Evolutionary conservation across 202 grass and related monocot species (phyloP), one percentile per base, ranked within the genome.

Genomic region (Brachypodium distachyon): DNA sequence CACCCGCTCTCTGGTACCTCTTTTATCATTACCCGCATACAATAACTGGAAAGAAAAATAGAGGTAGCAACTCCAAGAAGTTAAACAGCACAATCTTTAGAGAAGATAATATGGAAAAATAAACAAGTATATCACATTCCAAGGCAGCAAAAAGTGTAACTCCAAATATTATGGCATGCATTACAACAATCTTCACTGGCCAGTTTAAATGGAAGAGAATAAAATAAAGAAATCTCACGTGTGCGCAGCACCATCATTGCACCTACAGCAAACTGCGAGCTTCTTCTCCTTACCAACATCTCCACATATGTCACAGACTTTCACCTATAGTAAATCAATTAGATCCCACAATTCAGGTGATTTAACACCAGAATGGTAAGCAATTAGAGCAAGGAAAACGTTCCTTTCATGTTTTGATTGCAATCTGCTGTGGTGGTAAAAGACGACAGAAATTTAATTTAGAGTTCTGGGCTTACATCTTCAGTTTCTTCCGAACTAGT

Each of bases 241-340:
- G 42, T 97, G 94, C 76, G 94, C 91, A 55, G 94, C 94, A 23
- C 94, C 90, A 73, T 97, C 94, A 77, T 88, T 91, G 78, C 94
- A 97, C 87, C 81, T 89, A 69, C 80, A 88, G 71, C 94, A 97
- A 46, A 90, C 76, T 37, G 88, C 88, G 46, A 94, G 91, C 49
- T 60, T 78, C 43, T 97, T 91, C 81, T 92, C 91, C 51, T 92
- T 77, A 61, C 94, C 94, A 82, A 84, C 79, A 79, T 94, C 94
- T 69, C 94, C 94, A 84, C 94, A 97, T 23, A 97, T 97, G 79
- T 94, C 94, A 44, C 94, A 97, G 26, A 94, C 91, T 79, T 97
- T 97, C 41, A 97, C 88, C 94, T 97, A 66, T 61, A 72, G 76
- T 72, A 21, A 43, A 84, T 48, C 23, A 73, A 38, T 60, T 17